Conservation (phyloP, 352 stramenopile genomes). For the Albugo candida region DNA sequence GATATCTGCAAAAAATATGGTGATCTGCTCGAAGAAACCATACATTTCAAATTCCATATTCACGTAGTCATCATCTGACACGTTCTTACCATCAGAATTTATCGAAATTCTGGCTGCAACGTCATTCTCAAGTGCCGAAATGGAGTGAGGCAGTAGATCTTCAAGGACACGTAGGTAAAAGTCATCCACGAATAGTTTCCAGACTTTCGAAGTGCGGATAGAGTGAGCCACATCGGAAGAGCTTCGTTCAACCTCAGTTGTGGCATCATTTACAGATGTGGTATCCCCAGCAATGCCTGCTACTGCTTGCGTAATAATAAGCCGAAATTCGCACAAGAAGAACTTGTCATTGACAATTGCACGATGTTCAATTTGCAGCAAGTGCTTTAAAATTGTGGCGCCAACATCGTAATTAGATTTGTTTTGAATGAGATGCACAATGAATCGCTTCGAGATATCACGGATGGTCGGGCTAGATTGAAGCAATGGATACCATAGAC, state of each 20-base stretch:
- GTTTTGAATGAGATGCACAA: constrained; percentile 40
- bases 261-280: neutral
- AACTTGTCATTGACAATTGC: constrained; percentile 45
- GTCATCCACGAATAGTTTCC: constrained; percentile 32
- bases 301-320: constrained; percentile 18
- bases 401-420: constrained; percentile 20
- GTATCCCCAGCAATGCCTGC: constrained; percentile 28
- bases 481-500: constrained; percentile 54
- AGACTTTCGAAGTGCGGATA: constrained; percentile 21
- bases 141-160: too few relatives aligned
- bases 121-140: too few relatives aligned
- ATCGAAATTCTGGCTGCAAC: too few relatives aligned
- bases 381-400: constrained; percentile 27
- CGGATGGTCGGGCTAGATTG: constrained; percentile 52
- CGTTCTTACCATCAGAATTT: too few relatives aligned
- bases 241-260: neutral
- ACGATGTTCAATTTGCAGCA: constrained; percentile 39
- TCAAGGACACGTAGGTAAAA: constrained; percentile 35
- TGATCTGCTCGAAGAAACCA: too few relatives aligned
- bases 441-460: constrained; percentile 39
- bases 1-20: too few relatives aligned
- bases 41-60: too few relatives aligned
- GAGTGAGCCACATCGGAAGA: neutral
- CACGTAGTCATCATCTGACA: too few relatives aligned
- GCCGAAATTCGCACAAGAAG: constrained; percentile 13